These are phyloP conservation scores for Nymphaea thermarum DNA, from an alignment of 164 flowering plant species.

Conservation along the genomic window DNA sequence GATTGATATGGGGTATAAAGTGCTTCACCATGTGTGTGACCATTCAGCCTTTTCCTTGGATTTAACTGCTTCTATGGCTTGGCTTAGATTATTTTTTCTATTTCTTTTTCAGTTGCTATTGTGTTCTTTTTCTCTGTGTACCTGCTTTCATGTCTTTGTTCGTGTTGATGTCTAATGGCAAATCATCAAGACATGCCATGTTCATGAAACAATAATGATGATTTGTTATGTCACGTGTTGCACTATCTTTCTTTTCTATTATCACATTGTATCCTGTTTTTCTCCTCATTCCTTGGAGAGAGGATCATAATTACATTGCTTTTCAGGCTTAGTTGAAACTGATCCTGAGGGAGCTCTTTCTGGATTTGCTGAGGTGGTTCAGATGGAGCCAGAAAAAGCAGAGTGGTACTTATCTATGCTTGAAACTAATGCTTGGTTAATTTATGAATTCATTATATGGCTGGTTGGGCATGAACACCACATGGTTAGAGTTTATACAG, in stretches of 20 bases:
- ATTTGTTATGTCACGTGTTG: too few relatives aligned
- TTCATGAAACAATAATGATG: too few relatives aligned
- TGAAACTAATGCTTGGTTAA: neutral
- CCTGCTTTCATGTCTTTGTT: neutral
- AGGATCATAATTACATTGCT: neutral
- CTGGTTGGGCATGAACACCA: too few relatives aligned
- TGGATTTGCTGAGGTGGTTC: slow-evolving; percentile 92
- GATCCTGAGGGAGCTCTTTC: slow-evolving; percentile 94
- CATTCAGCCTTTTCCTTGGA: too few relatives aligned
- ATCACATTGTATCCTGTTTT: neutral
- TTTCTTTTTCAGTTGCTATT: neutral
- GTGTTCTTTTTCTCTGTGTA: neutral
- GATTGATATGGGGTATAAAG: too few relatives aligned
- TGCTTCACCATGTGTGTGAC: too few relatives aligned
- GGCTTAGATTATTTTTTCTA: neutral
- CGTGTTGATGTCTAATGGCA: too few relatives aligned
- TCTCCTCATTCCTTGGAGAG: neutral
- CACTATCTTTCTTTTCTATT: neutral
- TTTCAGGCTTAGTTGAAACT: slow-evolving; percentile 79
- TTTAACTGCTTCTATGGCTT: neutral
- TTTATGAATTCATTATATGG: too few relatives aligned
- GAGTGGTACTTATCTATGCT: slow-evolving; percentile 47
- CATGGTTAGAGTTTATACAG: too few relatives aligned
- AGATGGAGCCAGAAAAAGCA: slow-evolving; percentile 96
- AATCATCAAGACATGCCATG: too few relatives aligned